phyloP scores from a whole-genome alignment of 192 early-diverging fungal genomes.

The Linnemannia zychae region DNA sequence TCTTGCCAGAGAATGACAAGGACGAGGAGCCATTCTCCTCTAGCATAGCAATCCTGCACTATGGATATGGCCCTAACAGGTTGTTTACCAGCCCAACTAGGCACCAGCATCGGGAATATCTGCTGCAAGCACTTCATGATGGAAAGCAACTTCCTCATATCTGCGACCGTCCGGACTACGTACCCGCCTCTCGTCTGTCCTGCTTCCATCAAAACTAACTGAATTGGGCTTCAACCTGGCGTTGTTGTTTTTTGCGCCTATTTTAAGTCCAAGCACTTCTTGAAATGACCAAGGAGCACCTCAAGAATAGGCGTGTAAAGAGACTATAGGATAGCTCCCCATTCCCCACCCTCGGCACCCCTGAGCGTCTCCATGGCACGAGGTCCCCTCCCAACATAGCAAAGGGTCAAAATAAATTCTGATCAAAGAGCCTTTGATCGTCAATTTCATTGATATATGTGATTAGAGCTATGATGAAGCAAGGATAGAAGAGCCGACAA shows the following conservation, averaged over 20 bases:
- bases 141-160: conserved; percentile 3
- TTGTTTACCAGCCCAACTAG: conserved; percentile 6
- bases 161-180: conserved; percentile 11
- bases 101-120: conserved; percentile 1
- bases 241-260: neutral
- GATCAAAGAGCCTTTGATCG: neutral
- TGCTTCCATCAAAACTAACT: too few relatives aligned
- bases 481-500: neutral
- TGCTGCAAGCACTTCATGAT: neutral
- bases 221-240: neutral
- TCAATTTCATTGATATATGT: too few relatives aligned
- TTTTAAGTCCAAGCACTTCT: conserved; percentile 1
- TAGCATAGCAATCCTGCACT: neutral
- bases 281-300: neutral
- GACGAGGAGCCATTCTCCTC: neutral
- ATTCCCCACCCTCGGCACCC: conserved; percentile 16
- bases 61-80: neutral
- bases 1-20: neutral
- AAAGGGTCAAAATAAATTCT: conserved; percentile 3
- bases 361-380: conserved; percentile 14
- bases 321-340: conserved; percentile 15
- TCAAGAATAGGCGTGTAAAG: conserved; percentile 15
- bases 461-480: neutral
- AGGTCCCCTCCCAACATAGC: conserved; percentile 11
- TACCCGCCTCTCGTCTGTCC: too few relatives aligned